Evolutionary conservation across 768 basidiomycete species (phyloP), one percentile per base, ranked within the genome.

Genomic region (Suillus sp.): DNA sequence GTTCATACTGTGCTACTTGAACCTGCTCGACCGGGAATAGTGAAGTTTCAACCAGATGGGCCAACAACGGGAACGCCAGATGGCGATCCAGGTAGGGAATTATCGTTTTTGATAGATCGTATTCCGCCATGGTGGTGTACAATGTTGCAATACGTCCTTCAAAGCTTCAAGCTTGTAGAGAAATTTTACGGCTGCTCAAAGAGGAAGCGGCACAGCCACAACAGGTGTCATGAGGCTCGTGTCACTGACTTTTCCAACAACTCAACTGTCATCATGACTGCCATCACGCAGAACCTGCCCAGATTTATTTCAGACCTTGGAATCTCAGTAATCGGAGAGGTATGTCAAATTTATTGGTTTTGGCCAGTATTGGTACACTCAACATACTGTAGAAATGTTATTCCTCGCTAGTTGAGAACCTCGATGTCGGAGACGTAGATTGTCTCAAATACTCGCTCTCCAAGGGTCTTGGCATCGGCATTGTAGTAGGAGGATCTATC

Each of bases 51-150:
- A 82, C 84, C 50, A 98, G 88, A 79, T 96, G 95, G 11, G 91
- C 87, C 65, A 99, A 90, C 10, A 99, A 79, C 32, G 97, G 96
- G 70, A 98, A 92, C 43, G 91, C 90, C 35, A 99, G 84, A 83
- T 99, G 97, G 60, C 97, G 87, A 78, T 99, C 97, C 65, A 97
- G 82, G 79, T 93, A 92, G 2, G 95, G 88, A 63, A 98, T 92
- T 59, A 99, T 85, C 62, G 90, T 93, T 75, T 90, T 88, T 18
- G 95, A 92, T 70, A 98, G 87, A 78, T 97, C 95, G 84, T 90
- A 85, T 75, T 96, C 91, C 20, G 93, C 88, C 93, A 92, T 92
- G 74, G 56, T 57, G 74, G 25, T 57, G 71, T 82, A 63, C 55
- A 38, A 32, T 22, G 22, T 40, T 62, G 53, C 34, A n/a, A n/a